Percentiles rank a stretch among this genome's conserved stretches.
Evolutionary conservation across 192 early-diverging fungal genomes (phyloP).

Genomic region (Chytriomyces sp.): DNA sequence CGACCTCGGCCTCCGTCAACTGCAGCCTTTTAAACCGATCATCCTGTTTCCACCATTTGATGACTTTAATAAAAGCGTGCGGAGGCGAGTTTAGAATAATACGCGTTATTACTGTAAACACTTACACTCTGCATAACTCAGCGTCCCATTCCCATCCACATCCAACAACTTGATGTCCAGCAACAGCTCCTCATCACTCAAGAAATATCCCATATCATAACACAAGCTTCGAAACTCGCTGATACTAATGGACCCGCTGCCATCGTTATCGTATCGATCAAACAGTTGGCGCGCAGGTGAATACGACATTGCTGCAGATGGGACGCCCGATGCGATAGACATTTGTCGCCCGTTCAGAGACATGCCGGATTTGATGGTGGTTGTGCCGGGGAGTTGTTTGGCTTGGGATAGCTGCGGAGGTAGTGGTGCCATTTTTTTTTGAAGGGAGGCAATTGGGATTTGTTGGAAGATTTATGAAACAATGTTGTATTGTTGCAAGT

Average conservation of each 20-base stretch:
- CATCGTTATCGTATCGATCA: slow-evolving; percentile 44
- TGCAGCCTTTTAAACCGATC: slow-evolving; percentile 41
- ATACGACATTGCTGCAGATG: slow-evolving; percentile 5
- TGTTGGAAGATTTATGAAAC: too few relatives aligned
- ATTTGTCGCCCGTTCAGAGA: background rate
- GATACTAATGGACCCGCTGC: slow-evolving; percentile 40
- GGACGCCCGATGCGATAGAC: background rate
- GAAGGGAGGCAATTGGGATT: background rate
- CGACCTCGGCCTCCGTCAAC: slow-evolving; percentile 31
- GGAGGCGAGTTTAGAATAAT: slow-evolving; percentile 8
- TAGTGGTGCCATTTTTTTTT: slow-evolving; percentile 26
- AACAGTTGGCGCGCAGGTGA: slow-evolving; percentile 14
- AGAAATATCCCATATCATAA: slow-evolving; percentile 49
- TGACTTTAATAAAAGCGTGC: slow-evolving; percentile 33
- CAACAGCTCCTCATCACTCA: slow-evolving; percentile 43
- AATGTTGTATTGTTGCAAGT: too few relatives aligned
- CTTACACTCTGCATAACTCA: slow-evolving; percentile 44
- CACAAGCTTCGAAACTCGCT: slow-evolving; percentile 45
- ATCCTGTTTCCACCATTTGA: slow-evolving; percentile 46
- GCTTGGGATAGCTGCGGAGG: background rate
- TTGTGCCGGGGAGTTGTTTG: slow-evolving; percentile 24
- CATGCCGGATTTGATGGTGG: background rate
- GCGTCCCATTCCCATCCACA: slow-evolving; percentile 44
- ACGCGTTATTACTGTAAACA: background rate
- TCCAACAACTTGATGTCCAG: slow-evolving; percentile 42